phyloP scores from a whole-genome alignment of 2,329 filamentous ascomycete species.

The Cladosporium phlei region DNA sequence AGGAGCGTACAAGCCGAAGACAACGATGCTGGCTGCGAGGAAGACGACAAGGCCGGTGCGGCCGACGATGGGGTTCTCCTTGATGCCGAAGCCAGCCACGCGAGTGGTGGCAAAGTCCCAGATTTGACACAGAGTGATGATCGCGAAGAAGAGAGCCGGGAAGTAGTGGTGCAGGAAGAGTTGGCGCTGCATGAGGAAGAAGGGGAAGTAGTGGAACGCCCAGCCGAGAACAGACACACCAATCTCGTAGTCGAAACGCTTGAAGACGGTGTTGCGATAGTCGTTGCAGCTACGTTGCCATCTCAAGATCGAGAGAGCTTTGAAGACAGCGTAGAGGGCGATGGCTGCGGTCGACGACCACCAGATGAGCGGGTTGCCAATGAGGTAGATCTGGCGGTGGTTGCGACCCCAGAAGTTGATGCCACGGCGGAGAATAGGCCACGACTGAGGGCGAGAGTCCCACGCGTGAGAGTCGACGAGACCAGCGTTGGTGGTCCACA shows the following conservation, averaged over 20 bases:
- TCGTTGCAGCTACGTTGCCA: slow-evolving; percentile 94
- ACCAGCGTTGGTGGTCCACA: slow-evolving; percentile 98
- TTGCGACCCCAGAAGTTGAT: slow-evolving; percentile 99
- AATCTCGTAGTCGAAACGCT: slow-evolving; percentile 96
- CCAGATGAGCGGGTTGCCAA: slow-evolving; percentile 94
- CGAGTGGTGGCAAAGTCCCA: slow-evolving; percentile 81
- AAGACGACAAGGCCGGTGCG: slow-evolving; percentile 69
- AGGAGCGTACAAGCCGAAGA: slow-evolving; percentile 81
- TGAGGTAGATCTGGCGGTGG: slow-evolving; percentile 90
- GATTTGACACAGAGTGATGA: slow-evolving; percentile 81
- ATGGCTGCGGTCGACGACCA: slow-evolving; percentile 80
- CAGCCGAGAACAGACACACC: slow-evolving; percentile 86
- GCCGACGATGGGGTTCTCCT: slow-evolving; percentile 67
- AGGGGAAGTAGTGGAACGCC: slow-evolving; percentile 98
- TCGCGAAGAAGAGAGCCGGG: slow-evolving; percentile 90
- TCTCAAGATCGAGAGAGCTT: slow-evolving; percentile 77
- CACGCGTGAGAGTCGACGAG: slow-evolving; percentile 94
- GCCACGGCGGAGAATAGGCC: slow-evolving; percentile 85
- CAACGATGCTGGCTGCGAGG: slow-evolving; percentile 66
- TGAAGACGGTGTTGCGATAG: slow-evolving; percentile 76
- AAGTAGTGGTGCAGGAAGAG: slow-evolving; percentile 99
- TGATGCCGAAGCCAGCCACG: slow-evolving; percentile 62
- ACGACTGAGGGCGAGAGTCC: slow-evolving; percentile 91
- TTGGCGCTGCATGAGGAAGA: slow-evolving; percentile 96
- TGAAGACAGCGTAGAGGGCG: slow-evolving; percentile 73